Conservation (phyloP, 2,329 filamentous ascomycete species). For the Pestalotiopsis sp. region DNA sequence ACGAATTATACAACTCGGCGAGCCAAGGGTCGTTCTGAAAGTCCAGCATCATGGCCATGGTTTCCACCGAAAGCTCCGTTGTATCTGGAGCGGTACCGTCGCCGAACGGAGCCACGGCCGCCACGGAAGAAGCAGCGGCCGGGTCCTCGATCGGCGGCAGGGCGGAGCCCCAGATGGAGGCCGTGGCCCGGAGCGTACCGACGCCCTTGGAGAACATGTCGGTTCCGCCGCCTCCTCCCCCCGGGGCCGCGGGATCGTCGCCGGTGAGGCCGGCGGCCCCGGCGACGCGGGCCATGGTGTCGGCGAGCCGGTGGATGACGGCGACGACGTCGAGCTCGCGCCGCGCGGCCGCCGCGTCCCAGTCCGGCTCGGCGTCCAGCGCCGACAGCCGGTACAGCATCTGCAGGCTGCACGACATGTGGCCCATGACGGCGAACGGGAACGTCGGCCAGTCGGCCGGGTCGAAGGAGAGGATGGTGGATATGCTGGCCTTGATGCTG, state of each 20-base stretch:
- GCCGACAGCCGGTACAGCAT: conserved; percentile 28
- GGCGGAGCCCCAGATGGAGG: conserved; percentile 1
- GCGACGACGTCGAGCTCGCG: conserved; percentile 22
- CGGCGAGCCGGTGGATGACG: conserved; percentile 18
- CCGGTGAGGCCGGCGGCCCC: conserved; percentile 19
- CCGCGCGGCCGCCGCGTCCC: conserved; percentile 24
- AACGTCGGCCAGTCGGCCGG: conserved; percentile 20
- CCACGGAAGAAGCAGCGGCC: not conserved
- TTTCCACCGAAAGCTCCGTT: not conserved
- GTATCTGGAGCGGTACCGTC: not conserved
- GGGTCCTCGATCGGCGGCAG: not conserved
- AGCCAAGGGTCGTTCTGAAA: conserved; percentile 12
- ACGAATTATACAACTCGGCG: conserved; percentile 9
- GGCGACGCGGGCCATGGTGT: conserved; percentile 20
- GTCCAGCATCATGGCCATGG: conserved; percentile 7
- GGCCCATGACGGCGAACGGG: conserved; percentile 24
- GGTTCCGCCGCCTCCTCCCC: no score
- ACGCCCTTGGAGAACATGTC: conserved; percentile 6
- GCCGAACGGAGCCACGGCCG: not conserved
- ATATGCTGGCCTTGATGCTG: conserved; percentile 22
- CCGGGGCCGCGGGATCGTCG: no score
- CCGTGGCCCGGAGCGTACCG: not conserved
- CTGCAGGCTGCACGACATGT: conserved; percentile 26
- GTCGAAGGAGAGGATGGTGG: conserved; percentile 24
- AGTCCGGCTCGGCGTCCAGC: conserved; percentile 25